A percentile compares a stretch with the other conserved stretches of the same genome.
Evolutionary conservation across 2,329 filamentous ascomycete species (phyloP).

Genomic region (Fusarium nematophilum): DNA sequence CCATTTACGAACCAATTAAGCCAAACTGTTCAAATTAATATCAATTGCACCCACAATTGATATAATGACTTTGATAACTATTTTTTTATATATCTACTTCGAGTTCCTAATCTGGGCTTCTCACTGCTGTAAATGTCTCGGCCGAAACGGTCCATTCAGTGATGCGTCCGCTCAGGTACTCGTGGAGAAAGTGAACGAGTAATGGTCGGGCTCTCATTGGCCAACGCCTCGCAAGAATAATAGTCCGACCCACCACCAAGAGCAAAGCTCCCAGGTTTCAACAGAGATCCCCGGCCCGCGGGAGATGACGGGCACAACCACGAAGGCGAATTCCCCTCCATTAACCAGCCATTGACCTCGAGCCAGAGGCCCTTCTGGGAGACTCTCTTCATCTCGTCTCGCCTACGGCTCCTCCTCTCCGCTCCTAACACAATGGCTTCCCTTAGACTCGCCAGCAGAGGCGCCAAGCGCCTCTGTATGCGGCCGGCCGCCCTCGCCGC

Average conservation of each 20-base stretch:
- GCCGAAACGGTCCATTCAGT: not conserved
- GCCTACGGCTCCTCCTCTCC: slow-evolving; percentile 44
- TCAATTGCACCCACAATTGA: too few relatives aligned
- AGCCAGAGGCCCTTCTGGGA: slow-evolving; percentile 51
- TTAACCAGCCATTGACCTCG: slow-evolving; percentile 50
- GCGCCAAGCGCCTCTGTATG: slow-evolving; percentile 75
- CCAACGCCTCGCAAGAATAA: slow-evolving; percentile 44
- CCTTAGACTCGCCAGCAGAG: slow-evolving; percentile 77
- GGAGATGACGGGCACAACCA: slow-evolving; percentile 49
- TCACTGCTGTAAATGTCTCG: slow-evolving; percentile 8
- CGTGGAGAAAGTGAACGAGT: slow-evolving; percentile 38
- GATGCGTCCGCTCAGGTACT: slow-evolving; percentile 26
- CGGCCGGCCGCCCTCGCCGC: slow-evolving; percentile 56
- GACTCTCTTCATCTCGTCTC: slow-evolving; percentile 43
- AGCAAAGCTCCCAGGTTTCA: slow-evolving; percentile 48
- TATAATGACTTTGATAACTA: too few relatives aligned
- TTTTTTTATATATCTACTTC: too few relatives aligned
- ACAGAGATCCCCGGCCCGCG: slow-evolving; percentile 39
- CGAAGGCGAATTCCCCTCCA: slow-evolving; percentile 47
- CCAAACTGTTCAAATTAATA: too few relatives aligned
- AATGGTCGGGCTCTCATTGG: slow-evolving; percentile 48
- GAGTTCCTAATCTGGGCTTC: too few relatives aligned
- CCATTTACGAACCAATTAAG: too few relatives aligned
- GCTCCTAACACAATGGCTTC: slow-evolving; percentile 70
- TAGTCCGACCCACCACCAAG: slow-evolving; percentile 46